Base-by-base conservation (phyloP, 2,329 filamentous ascomycete species). In the Ceratocystis alfenasii region DNA sequence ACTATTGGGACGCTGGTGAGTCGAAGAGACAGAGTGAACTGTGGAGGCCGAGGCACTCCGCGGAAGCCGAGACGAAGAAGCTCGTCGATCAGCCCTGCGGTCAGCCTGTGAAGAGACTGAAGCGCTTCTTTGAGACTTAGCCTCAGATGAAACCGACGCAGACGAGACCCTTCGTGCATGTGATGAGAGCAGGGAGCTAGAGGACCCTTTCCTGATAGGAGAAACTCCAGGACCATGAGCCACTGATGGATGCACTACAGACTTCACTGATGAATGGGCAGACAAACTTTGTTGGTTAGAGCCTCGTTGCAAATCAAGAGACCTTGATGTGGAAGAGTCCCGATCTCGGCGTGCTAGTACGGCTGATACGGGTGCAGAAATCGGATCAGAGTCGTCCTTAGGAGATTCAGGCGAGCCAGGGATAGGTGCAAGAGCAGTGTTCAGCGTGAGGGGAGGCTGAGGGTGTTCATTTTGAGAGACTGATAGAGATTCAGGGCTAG, bases 391-490 rank as follows among this genome's bases (percentile, higher is more conserved):
- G 20, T 48, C 30, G 4, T 61, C 6, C 50, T 61, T 36, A 3
- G 41, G 66, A 22, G 66, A 67, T 30, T 65, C 63, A 22, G 66
- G 66, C 15, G 66, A 67, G 41, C 66, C 66, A 28, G 66, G 66
- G 44, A 67, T 67, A 2, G 66, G 57, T 8, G 48, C 63, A 25
- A 67, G 63, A n/a, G 61, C 22, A 6, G 61, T 63, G 20, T 53
- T 57, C 30, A 64, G 5, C 17, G 62, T 41, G 6, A 57, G n/a
- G 3, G 30, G 6, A n/a, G 28, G 6, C 44, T 63, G 61, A 30
- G 44, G 44, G 33, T 22, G 44, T 3, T 48, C 25, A 25, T 50
- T 41, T 20, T 12, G 36, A n/a, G 55, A 36, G 17, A n/a, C 10
- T 20, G 28, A 4, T 33, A n/a, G 55, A 10, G 17, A 15, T 41